Conservation (phyloP, 768 basidiomycete genomes). For the Xanthoconium stramineum region DNA sequence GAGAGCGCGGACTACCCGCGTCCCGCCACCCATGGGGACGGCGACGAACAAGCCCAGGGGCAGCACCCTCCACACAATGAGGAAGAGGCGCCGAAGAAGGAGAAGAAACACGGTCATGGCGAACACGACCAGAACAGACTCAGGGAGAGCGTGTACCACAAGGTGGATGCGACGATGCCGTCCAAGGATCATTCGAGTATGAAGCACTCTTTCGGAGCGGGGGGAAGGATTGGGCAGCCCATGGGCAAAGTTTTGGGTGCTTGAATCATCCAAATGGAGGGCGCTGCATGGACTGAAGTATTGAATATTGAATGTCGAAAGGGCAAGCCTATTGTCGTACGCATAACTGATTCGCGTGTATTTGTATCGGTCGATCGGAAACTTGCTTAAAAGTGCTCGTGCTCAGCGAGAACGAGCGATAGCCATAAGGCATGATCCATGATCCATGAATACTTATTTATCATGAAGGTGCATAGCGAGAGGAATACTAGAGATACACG, state of each 20-base stretch:
- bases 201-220: conserved; percentile 40
- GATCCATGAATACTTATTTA: conserved; percentile 6
- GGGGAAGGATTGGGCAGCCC: conserved; percentile 57
- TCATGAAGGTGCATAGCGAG: conserved; percentile 22
- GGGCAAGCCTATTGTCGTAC: conserved; percentile 2
- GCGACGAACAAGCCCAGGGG: conserved; percentile 24
- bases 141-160: conserved; percentile 43
- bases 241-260: conserved; percentile 41
- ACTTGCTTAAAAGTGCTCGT: neutral
- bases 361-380: conserved; percentile 12
- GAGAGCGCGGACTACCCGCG: conserved; percentile 49
- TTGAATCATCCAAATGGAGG: conserved; percentile 21
- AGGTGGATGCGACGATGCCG: conserved; percentile 47
- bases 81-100: conserved; percentile 46
- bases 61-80: conserved; percentile 39
- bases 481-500: conserved; percentile 26
- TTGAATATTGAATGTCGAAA: neutral
- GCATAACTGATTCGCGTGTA: conserved; percentile 15
- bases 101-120: conserved; percentile 42
- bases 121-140: conserved; percentile 44
- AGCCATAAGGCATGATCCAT: conserved; percentile 6
- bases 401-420: neutral
- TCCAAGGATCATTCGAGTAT: conserved; percentile 39
- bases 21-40: conserved; percentile 41
- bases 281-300: neutral